Evolutionary conservation across 495 filamentous ascomycete genomes (phyloP).

Genomic region (Glarea lozoyensis): DNA sequence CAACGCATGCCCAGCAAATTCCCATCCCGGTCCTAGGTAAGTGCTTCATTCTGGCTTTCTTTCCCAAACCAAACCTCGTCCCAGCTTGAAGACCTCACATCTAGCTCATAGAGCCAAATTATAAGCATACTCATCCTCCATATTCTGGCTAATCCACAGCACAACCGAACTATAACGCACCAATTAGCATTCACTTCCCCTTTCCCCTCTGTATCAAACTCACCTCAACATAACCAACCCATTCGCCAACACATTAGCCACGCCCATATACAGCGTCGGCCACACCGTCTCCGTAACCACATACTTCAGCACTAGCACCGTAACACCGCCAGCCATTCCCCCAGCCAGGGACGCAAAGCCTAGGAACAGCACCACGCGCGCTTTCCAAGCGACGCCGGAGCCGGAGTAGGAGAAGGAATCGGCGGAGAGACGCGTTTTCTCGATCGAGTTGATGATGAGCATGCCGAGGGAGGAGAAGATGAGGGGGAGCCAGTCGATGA

Average conservation of each 20-base stretch:
- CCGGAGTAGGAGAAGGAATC: slow-evolving; percentile 86
- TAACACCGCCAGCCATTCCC: slow-evolving; percentile 85
- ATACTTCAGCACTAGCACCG: slow-evolving; percentile 87
- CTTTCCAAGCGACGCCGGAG: slow-evolving; percentile 89
- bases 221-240: slow-evolving; percentile 80
- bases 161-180: slow-evolving; percentile 58
- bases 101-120: slow-evolving; percentile 71
- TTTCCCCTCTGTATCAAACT: too few relatives aligned
- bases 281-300: slow-evolving; percentile 68
- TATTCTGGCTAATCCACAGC: slow-evolving; percentile 96
- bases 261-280: slow-evolving; percentile 85
- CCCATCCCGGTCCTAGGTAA: too few relatives aligned
- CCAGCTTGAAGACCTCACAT: too few relatives aligned
- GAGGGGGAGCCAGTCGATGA: slow-evolving; percentile 96
- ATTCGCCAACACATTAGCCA: slow-evolving; percentile 88
- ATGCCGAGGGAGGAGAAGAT: slow-evolving; percentile 92
- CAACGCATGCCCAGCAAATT: too few relatives aligned
- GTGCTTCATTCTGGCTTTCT: background rate
- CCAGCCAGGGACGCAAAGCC: slow-evolving; percentile 93
- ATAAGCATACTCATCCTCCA: slow-evolving; percentile 98
- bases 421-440: slow-evolving; percentile 77
- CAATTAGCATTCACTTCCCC: slow-evolving; percentile 2
- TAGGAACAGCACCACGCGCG: slow-evolving; percentile 86
- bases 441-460: slow-evolving; percentile 98
- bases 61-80: too few relatives aligned